These are phyloP conservation scores for Salix arbutifolia DNA, from an alignment of 345 rosid species.

Conservation along the genomic window DNA sequence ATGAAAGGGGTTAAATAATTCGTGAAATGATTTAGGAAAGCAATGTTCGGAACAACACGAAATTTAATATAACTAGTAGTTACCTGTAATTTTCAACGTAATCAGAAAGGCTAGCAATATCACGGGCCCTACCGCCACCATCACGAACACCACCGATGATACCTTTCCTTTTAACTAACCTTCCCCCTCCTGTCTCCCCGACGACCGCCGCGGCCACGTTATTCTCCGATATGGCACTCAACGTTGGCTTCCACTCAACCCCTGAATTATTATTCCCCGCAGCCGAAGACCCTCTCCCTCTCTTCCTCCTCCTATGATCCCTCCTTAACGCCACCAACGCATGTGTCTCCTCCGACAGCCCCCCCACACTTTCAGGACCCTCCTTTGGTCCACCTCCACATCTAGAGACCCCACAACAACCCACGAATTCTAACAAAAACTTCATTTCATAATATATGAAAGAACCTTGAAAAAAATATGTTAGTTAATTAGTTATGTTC, in stretches of 20 bases:
- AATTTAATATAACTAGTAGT: neutral
- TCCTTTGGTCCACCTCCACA: neutral
- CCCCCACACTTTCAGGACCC: neutral
- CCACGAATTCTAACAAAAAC: constrained; percentile 47
- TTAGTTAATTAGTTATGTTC: neutral
- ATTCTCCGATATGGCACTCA: constrained; percentile 57
- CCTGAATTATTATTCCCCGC: constrained; percentile 3
- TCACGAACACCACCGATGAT: neutral
- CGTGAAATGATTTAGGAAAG: neutral
- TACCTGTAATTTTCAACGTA: constrained; percentile 36
- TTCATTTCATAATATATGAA: constrained; percentile 22
- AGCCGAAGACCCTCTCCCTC: neutral
- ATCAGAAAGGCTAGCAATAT: constrained; percentile 32
- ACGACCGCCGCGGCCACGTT: constrained; percentile 13
- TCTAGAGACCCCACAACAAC: constrained; percentile 35
- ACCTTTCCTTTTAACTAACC: constrained; percentile 15
- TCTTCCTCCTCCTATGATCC: constrained; percentile 16
- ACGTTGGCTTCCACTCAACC: constrained; percentile 62
- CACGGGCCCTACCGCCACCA: constrained; percentile 11
- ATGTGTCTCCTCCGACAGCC: constrained; percentile 25
- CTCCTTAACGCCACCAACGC: constrained; percentile 15
- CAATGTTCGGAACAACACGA: neutral
- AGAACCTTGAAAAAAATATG: neutral
- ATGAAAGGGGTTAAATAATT: neutral
- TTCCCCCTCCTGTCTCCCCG: constrained; percentile 1